Conservation (phyloP, 225 moss, liverwort and hornwort species). For the Sphagnum tenellum region DNA sequence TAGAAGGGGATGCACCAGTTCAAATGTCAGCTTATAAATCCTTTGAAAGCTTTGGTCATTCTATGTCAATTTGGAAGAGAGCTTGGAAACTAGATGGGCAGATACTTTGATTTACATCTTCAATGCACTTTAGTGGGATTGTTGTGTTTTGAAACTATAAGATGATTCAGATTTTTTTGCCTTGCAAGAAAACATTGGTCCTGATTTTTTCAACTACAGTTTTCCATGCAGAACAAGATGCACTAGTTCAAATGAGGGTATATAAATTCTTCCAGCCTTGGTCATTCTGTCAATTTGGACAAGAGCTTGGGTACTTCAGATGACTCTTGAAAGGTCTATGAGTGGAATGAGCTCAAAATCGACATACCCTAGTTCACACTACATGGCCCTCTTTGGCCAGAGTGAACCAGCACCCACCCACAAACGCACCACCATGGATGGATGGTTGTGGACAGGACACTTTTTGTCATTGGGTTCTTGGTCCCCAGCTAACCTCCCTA, state of each 20-base stretch:
- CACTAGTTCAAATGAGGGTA: slow-evolving; percentile 76
- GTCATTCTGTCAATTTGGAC: slow-evolving; percentile 94
- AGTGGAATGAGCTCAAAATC: slow-evolving; percentile 87
- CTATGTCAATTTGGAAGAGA: slow-evolving; percentile 92
- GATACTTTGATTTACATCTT: too few species aligned
- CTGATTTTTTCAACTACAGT: not conserved
- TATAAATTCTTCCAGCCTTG: slow-evolving; percentile 76
- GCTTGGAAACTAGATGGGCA: too few species aligned
- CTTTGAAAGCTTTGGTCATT: slow-evolving; percentile 89
- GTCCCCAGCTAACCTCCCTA: too few species aligned
- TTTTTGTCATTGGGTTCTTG: too few species aligned
- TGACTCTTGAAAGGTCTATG: slow-evolving; percentile 67
- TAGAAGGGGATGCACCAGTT: slow-evolving; percentile 76
- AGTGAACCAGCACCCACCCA: too few species aligned
- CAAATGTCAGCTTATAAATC: slow-evolving; percentile 79
- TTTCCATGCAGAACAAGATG: slow-evolving; percentile 60
- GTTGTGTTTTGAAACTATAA: too few species aligned
- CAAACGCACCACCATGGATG: too few species aligned
- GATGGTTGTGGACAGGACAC: too few species aligned
- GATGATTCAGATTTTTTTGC: not conserved
- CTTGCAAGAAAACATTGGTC: not conserved
- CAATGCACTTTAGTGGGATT: too few species aligned
- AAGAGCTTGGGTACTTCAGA: slow-evolving; percentile 84
- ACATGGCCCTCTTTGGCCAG: slow-evolving; percentile 74
- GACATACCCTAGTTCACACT: slow-evolving; percentile 94